Evolutionary conservation across 306 rosid species (phyloP).

Genomic region (Cucumis hystrix): DNA sequence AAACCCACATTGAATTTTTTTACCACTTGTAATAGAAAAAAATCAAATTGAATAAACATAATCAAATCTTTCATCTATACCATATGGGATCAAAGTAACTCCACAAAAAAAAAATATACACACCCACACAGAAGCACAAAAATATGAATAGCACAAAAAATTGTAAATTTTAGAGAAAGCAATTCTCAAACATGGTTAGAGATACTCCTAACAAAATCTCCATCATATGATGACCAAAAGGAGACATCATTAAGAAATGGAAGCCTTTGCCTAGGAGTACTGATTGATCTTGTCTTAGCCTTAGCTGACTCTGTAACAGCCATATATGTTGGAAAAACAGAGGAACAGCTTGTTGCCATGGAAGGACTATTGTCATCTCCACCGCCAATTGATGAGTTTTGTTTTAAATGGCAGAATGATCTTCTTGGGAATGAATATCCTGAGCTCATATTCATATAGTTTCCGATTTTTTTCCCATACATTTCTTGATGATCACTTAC

Average conservation of each 20-base stretch:
- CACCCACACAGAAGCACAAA: background rate
- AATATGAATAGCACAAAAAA: background rate
- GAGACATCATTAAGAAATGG: constrained; percentile 25
- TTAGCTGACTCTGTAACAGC: constrained; percentile 43
- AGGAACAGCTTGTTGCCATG: constrained; percentile 43
- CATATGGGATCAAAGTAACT: too few relatives aligned
- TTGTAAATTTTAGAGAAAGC: background rate
- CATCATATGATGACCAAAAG: constrained; percentile 12
- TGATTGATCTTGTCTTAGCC: constrained; percentile 53
- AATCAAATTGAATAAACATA: too few relatives aligned
- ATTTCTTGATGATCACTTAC: constrained; percentile 5
- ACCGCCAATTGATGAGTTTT: constrained; percentile 20
- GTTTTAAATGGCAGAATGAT: constrained; percentile 34
- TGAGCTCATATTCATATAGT: constrained; percentile 11
- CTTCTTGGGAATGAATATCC: constrained; percentile 32
- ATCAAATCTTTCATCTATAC: too few relatives aligned
- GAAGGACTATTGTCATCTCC: background rate
- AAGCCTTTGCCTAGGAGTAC: constrained; percentile 54
- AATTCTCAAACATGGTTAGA: background rate
- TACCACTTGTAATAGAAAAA: too few relatives aligned
- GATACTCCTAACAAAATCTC: background rate
- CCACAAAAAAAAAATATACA: too few relatives aligned
- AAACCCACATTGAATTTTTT: too few relatives aligned
- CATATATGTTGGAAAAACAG: constrained; percentile 41
- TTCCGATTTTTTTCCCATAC: constrained; percentile 11